Evolutionary conservation across 192 early-diverging fungal genomes (phyloP).

Genomic region (Coemansia sp.): DNA sequence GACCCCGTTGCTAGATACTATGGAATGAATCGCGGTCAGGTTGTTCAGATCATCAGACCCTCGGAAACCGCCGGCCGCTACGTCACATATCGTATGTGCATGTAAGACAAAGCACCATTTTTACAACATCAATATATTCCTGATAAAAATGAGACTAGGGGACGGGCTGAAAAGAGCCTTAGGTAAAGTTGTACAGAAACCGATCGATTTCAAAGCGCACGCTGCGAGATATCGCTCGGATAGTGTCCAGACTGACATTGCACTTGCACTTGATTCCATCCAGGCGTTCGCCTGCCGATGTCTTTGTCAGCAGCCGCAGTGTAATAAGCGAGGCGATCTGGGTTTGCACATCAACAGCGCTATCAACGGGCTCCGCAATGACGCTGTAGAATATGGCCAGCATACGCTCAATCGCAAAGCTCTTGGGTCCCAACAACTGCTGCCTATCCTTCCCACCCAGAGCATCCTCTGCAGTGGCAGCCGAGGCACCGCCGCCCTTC

Average conservation of each 20-base stretch:
- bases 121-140: conserved; percentile 3
- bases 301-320: conserved; percentile 70
- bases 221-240: conserved; percentile 66
- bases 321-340: conserved; percentile 85
- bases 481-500: conserved; percentile 42
- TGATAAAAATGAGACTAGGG: background rate
- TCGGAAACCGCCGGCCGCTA: conserved; percentile 97
- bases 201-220: conserved; percentile 85
- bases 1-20: conserved; percentile 97
- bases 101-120: conserved; percentile 52
- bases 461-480: conserved; percentile 50
- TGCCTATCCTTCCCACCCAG: conserved; percentile 63
- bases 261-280: conserved; percentile 87
- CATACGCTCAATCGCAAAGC: conserved; percentile 95
- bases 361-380: conserved; percentile 67
- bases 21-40: conserved; percentile 81
- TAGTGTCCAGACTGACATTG: conserved; percentile 80
- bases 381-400: conserved; percentile 95
- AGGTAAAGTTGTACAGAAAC: conserved; percentile 69
- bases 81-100: conserved; percentile 93
- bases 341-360: conserved; percentile 63
- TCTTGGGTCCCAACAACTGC: conserved; percentile 86
- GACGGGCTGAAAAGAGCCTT: background rate
- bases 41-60: conserved; percentile 92
- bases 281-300: conserved; percentile 68